Conservation (phyloP, 768 basidiomycete genomes). For the Rossbeevera mucosa region DNA sequence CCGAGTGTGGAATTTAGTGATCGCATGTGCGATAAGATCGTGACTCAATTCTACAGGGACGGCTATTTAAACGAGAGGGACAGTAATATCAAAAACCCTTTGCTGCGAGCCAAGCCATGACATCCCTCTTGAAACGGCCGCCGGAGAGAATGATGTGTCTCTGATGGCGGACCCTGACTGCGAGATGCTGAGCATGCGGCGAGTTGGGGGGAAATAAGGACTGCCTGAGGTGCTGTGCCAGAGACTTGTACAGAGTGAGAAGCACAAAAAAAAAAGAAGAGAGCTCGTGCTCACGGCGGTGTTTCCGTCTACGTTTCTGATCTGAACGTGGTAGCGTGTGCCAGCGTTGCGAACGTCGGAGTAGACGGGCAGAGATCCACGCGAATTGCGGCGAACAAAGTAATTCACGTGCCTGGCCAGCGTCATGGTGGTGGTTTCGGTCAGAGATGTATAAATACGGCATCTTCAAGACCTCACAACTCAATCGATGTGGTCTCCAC, state of each 20-base stretch:
- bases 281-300: constrained; percentile 41
- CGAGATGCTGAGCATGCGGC: constrained; percentile 45
- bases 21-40: background rate
- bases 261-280: background rate
- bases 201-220: constrained; percentile 49
- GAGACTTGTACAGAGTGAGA: constrained; percentile 35
- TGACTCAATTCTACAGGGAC: constrained; percentile 7
- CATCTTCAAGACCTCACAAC: too few relatives aligned
- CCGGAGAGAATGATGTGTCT: constrained; percentile 58
- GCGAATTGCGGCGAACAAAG: constrained; percentile 61
- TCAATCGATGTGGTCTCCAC: too few relatives aligned
- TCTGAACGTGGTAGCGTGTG: constrained; percentile 50
- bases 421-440: constrained; percentile 12
- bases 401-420: constrained; percentile 38
- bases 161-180: constrained; percentile 43
- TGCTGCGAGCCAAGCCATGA: constrained; percentile 57
- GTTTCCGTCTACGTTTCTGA: constrained; percentile 69
- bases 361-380: constrained; percentile 70
- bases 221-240: constrained; percentile 52
- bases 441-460: constrained; percentile 8
- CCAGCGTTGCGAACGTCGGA: constrained; percentile 67
- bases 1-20: background rate
- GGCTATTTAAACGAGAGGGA: constrained; percentile 14
- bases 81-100: constrained; percentile 55
- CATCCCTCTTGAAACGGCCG: constrained; percentile 57